These are phyloP conservation scores for Aspergillus sp. DNA, from an alignment of 2,329 filamentous ascomycete genomes.

Conservation along the genomic window DNA sequence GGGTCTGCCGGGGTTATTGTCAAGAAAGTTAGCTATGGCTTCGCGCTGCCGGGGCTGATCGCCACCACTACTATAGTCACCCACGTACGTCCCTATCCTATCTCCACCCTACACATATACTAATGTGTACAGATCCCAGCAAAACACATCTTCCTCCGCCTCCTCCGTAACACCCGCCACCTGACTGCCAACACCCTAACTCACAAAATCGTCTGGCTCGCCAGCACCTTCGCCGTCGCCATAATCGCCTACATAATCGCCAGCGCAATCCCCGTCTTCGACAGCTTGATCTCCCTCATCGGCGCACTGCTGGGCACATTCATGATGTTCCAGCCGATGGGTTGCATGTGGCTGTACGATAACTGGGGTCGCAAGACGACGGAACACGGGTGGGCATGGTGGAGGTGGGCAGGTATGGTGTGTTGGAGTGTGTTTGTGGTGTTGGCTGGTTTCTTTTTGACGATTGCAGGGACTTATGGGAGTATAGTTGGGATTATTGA, in stretches of 20 bases:
- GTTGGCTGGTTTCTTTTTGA: slow-evolving; percentile 33
- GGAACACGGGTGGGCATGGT: not conserved
- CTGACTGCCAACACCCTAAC: slow-evolving; percentile 9
- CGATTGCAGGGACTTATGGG: slow-evolving; percentile 40
- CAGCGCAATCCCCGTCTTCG: slow-evolving; percentile 15
- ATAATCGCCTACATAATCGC: slow-evolving; percentile 14
- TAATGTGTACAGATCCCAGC: slow-evolving; percentile 6
- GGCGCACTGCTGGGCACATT: slow-evolving; percentile 14
- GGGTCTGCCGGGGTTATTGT: slow-evolving; percentile 36
- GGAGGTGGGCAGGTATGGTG: slow-evolving; percentile 11
- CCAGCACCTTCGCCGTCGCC: slow-evolving; percentile 12
- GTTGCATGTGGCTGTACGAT: slow-evolving; percentile 28
- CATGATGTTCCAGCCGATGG: slow-evolving; percentile 13
- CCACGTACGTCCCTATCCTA: slow-evolving; percentile 7
- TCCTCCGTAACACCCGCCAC: slow-evolving; percentile 11
- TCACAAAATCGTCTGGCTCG: slow-evolving; percentile 15
- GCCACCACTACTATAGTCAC: slow-evolving; percentile 13
- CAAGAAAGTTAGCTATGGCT: slow-evolving; percentile 39
- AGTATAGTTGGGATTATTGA: slow-evolving; percentile 36
- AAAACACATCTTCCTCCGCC: slow-evolving; percentile 12
- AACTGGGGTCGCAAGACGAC: slow-evolving; percentile 11
- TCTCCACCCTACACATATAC: not conserved
- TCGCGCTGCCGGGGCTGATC: slow-evolving; percentile 21
- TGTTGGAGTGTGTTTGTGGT: slow-evolving; percentile 28
- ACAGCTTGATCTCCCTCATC: slow-evolving; percentile 12